A percentile compares a stretch with the other conserved stretches of the same genome.
These are phyloP conservation scores for Catenaria anguillulae DNA, from an alignment of 371 early-diverging fungal genomes.

Conservation along the genomic window DNA sequence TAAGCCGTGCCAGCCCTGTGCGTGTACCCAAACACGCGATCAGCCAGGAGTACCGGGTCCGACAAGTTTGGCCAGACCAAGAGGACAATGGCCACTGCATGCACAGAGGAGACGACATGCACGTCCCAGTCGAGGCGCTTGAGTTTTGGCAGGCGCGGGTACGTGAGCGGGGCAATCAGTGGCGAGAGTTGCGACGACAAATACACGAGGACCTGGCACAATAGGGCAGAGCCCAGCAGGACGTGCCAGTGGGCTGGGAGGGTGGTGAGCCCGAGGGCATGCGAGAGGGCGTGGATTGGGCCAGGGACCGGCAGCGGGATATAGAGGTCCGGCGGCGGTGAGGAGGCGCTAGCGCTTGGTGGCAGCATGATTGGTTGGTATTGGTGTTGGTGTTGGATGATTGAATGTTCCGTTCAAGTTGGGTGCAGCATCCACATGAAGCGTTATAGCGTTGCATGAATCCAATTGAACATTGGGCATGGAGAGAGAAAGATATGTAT, in stretches of 20 bases:
- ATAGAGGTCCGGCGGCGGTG: background rate
- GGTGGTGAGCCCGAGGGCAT: constrained; percentile 20
- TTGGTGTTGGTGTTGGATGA: no score
- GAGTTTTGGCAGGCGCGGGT: constrained; percentile 25
- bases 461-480: no score
- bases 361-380: no score
- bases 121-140: constrained; percentile 52
- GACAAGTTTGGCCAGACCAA: constrained; percentile 45
- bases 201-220: constrained; percentile 36
- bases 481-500: no score
- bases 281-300: background rate
- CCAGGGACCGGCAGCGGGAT: background rate
- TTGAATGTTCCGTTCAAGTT: no score
- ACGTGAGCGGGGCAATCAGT: constrained; percentile 40
- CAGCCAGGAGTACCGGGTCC: constrained; percentile 40
- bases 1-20: constrained; percentile 53
- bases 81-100: constrained; percentile 41
- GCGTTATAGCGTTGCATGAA: no score
- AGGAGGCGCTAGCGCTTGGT: no score
- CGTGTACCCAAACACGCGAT: constrained; percentile 63
- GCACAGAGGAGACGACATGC: constrained; percentile 42
- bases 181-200: constrained; percentile 40
- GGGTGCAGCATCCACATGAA: no score
- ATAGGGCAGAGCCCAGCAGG: constrained; percentile 22
- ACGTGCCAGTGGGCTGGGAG: constrained; percentile 31